Base-by-base conservation (phyloP, 176 grass and related monocot genomes). In the Hsuehochloa calcarea region DNA sequence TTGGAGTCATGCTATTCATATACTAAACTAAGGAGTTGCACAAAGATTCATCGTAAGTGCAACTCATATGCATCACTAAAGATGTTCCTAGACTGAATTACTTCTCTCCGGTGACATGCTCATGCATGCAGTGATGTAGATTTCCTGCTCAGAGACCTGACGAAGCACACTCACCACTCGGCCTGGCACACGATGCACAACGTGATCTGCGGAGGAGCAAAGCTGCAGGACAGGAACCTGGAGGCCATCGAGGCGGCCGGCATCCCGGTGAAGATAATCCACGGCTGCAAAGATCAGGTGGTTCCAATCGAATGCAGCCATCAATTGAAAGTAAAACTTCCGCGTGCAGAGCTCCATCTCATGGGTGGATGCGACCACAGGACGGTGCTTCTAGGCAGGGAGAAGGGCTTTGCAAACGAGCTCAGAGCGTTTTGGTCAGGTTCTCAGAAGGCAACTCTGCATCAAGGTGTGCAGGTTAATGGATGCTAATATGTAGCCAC, bases 181-280 rank as follows among this genome's bases (percentile, higher is more conserved):
- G 96, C 91, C 52, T 98, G 93, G 93, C 89, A 95, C 75, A 98
- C 93, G 5, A 98, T 98, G 95, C 95, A 98, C 85, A 98, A 98
- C 83, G 96, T 95, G 52, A 84, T 98, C 61, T 98, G 93, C 66
- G 93, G 89, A 8, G 93, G 91, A 5, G 89, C 89, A 0, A 71
- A 23, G 47, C 41, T 63, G 45, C 88, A 95, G 88, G 91, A 92
- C 77, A 7, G 39, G 34, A 79, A 90, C 73, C 90, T 95, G 80
- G 85, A 92, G 31, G 86, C 73, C 37, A 40, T 98, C 38, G 49
- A 74, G 49, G 84, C 76, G 16, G 93, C 83, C 8, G 83, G 88
- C 19, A 64, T 98, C 56, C 70, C 93, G 26, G 83, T 95, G 67
- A 90, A 38, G 87, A 69, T 86, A 15, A 65, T 95, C 76, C 93